Percentiles rank a stretch among this genome's conserved stretches.
These are phyloP conservation scores for Filobasidium uniguttulatum DNA, from an alignment of 1,284 basidiomycete species.

Conservation along the genomic window DNA sequence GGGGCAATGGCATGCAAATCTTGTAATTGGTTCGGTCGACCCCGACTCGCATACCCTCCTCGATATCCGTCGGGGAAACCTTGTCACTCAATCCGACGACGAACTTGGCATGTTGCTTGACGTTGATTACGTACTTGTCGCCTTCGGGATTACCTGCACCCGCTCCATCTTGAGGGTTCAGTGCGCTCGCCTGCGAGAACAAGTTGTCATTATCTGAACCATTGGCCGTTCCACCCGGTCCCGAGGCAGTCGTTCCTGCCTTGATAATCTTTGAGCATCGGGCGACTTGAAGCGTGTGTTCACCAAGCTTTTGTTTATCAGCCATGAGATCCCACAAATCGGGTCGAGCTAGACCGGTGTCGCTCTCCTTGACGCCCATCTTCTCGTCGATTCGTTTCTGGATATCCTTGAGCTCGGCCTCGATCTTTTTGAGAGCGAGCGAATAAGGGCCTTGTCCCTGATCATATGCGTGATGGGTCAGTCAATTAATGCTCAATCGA, in stretches of 20 bases:
- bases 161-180: slow-evolving; percentile 36
- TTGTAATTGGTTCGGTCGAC: slow-evolving; percentile 93
- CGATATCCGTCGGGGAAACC: slow-evolving; percentile 94
- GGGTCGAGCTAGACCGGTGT: slow-evolving; percentile 91
- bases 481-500: not conserved
- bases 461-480: not conserved
- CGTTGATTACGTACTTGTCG: slow-evolving; percentile 98
- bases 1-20: slow-evolving; percentile 99
- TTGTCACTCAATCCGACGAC: slow-evolving; percentile 94
- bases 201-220: slow-evolving; percentile 41
- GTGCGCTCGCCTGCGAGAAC: slow-evolving; percentile 42
- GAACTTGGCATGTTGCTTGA: slow-evolving; percentile 99
- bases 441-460: slow-evolving; percentile 98
- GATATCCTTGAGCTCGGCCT: slow-evolving; percentile 86
- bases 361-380: slow-evolving; percentile 94
- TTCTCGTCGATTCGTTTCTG: slow-evolving; percentile 97
- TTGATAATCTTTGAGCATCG: slow-evolving; percentile 98
- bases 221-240: not conserved
- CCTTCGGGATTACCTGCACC: slow-evolving; percentile 51
- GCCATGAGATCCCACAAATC: slow-evolving; percentile 91
- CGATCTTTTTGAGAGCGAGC: slow-evolving; percentile 70
- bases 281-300: slow-evolving; percentile 91
- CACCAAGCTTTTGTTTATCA: slow-evolving; percentile 75
- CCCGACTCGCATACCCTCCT: slow-evolving; percentile 99
- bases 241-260: slow-evolving; percentile 31